phyloP scores from a whole-genome alignment of 2,329 filamentous ascomycete genomes.

The Neonectria faginata region DNA sequence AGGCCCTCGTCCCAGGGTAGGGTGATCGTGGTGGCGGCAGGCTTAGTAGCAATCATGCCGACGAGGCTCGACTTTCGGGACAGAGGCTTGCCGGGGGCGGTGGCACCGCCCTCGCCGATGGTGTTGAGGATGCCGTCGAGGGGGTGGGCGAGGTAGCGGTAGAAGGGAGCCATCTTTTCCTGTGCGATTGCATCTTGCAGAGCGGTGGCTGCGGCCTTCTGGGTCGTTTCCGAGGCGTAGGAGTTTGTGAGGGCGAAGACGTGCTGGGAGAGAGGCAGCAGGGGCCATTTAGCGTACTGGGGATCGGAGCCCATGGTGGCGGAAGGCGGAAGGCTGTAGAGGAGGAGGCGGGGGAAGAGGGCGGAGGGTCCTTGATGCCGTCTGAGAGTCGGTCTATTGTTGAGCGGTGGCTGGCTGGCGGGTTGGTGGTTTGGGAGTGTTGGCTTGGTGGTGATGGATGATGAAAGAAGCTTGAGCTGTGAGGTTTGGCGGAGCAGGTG shows the following conservation, averaged over 20 bases:
- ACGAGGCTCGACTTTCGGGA: conserved; percentile 77
- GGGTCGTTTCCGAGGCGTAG: conserved; percentile 72
- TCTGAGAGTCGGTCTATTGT: neutral
- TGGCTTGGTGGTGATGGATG: conserved; percentile 39
- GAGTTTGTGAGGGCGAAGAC: conserved; percentile 89
- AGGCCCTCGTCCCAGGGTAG: conserved; percentile 92
- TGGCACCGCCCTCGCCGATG: conserved; percentile 71
- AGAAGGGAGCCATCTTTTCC: conserved; percentile 89
- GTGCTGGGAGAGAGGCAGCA: conserved; percentile 84
- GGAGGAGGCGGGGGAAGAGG: conserved; percentile 43
- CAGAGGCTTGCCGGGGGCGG: conserved; percentile 66
- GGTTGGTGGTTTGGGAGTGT: conserved; percentile 19
- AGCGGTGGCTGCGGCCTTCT: conserved; percentile 77
- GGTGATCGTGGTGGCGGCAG: conserved; percentile 71
- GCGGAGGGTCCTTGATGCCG: conserved; percentile 11
- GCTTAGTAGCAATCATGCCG: conserved; percentile 80
- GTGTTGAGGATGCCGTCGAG: conserved; percentile 84
- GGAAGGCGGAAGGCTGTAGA: conserved; percentile 24
- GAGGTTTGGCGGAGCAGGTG: conserved; percentile 35
- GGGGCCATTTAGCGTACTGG: conserved; percentile 86
- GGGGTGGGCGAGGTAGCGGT: conserved; percentile 85
- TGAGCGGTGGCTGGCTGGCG: conserved; percentile 3
- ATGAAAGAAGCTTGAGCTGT: conserved; percentile 41
- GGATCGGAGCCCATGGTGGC: conserved; percentile 80
- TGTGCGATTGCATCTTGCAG: conserved; percentile 85